Percentiles rank a stretch among this genome's conserved stretches.
phyloP scores from a whole-genome alignment of 257 asterid genomes.

The Nicotiana tomentosiformis region DNA sequence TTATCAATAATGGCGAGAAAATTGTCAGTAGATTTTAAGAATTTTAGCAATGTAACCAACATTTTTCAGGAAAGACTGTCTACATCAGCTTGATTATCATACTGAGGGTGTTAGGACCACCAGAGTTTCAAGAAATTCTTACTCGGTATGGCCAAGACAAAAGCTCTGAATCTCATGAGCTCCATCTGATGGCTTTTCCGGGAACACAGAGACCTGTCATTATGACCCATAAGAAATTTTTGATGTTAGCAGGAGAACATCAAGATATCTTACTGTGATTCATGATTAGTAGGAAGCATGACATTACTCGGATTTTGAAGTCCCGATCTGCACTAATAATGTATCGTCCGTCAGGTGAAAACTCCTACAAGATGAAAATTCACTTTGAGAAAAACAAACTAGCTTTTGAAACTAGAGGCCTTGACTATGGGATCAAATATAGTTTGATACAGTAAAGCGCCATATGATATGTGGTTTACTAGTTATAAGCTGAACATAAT shows the following conservation, averaged over 20 bases:
- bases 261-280: background rate
- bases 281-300: conserved; percentile 3
- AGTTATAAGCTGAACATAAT: background rate
- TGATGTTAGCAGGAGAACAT: background rate
- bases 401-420: background rate
- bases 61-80: background rate
- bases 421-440: background rate
- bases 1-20: background rate
- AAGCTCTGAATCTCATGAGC: conserved; percentile 84
- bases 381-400: background rate
- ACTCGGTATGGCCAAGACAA: conserved; percentile 97
- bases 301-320: conserved; percentile 84
- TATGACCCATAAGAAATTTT: conserved; percentile 16
- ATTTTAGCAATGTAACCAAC: background rate
- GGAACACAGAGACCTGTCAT: conserved; percentile 70
- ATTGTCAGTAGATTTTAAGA: background rate
- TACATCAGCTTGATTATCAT: background rate
- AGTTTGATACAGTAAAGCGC: background rate
- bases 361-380: conserved; percentile 48
- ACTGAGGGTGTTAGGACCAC: background rate
- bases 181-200: conserved; percentile 65
- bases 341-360: conserved; percentile 70
- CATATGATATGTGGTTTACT: background rate
- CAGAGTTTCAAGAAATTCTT: conserved; percentile 21
- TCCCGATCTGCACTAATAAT: conserved; percentile 90